Evolutionary conservation across 805 yeast genomes (phyloP).

Genomic region (Metahyphopichia silvanorum): DNA sequence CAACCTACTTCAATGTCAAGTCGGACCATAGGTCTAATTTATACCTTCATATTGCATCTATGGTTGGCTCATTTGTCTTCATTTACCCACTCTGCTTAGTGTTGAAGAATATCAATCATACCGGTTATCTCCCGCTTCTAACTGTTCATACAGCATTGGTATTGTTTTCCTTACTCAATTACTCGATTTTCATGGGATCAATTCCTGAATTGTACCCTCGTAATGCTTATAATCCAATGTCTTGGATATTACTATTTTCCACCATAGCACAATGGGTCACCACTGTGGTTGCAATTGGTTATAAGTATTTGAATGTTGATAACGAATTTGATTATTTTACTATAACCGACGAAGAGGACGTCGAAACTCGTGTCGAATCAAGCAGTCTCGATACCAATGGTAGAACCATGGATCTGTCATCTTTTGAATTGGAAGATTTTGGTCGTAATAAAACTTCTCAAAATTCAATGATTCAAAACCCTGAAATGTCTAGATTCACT

Average conservation of each 20-base stretch:
- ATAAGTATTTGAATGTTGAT: conserved; percentile 15
- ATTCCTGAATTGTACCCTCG: conserved; percentile 70
- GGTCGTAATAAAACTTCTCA: conserved; percentile 13
- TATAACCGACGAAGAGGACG: conserved; percentile 9
- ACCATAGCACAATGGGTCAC: conserved; percentile 51
- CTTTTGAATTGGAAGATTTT: conserved; percentile 20
- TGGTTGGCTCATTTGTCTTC: conserved; percentile 44
- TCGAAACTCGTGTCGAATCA: conserved; percentile 10
- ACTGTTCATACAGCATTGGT: conserved; percentile 47
- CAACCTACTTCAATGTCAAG: conserved; percentile 62
- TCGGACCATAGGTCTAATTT: conserved; percentile 50
- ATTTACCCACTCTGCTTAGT: conserved; percentile 69
- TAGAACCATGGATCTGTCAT: conserved; percentile 3
- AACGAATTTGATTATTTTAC: conserved; percentile 7
- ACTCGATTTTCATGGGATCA: conserved; percentile 54
- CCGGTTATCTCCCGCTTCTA: conserved; percentile 57
- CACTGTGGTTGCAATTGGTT: conserved; percentile 48
- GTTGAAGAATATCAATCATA: conserved; percentile 55
- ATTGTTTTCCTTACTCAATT: conserved; percentile 49
- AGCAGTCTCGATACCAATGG: background rate
- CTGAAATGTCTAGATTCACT: background rate
- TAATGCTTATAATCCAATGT: conserved; percentile 69
- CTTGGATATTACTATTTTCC: conserved; percentile 54
- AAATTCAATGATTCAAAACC: conserved; percentile 8
- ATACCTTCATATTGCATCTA: conserved; percentile 49